Base-by-base conservation (phyloP, 768 basidiomycete genomes). In the Rickenella mellea region DNA sequence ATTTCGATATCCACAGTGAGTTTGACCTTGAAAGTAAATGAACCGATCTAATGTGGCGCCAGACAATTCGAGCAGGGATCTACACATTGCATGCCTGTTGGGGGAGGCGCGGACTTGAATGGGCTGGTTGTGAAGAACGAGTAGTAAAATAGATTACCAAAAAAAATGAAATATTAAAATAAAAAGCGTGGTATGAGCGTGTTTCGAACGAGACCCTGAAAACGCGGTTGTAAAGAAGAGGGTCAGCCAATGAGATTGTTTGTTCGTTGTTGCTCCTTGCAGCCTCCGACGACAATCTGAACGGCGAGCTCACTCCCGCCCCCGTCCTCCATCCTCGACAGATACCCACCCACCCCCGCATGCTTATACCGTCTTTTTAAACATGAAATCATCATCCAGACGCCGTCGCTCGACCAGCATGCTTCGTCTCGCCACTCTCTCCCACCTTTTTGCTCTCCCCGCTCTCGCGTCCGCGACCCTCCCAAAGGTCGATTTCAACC, bases 1-100 rank as follows among this genome's bases (percentile, higher is more conserved):
- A 29, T 79, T 74, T 55, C 70, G 80, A 50, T 83, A 78, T 56
- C 80, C 84, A 41, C 80, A 83, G 86, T 89, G 50, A 59, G 83
- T 72, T 28, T 47, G 9, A 26, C 43, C 11, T 27, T 51, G 5
- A 45, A 29, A 22, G 49, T 51, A 26, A 51, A 51, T 27, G 32
- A 8, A 19, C 43, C 25, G 48, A 26, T 43, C 53, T 21, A 51
- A 38, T 41, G 28, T 41, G 39, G 22, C 24, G 10, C 5, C 53
- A 85, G 83, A 53, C 56, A 65, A 6, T 60, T 86, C 24, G 72
- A 73, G 21, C 73, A 78, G 54, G 64, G 60, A 1, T 84, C 83
- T 14, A 70, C 82, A 19, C 78, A 80, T 61, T 51, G 72, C 49
- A 68, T 69, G 21, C 65, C 74, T 14, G 76, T 86, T 30, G 84